Base-by-base conservation (phyloP, 2,329 filamentous ascomycete genomes). In the Trichoderma aggressivum region DNA sequence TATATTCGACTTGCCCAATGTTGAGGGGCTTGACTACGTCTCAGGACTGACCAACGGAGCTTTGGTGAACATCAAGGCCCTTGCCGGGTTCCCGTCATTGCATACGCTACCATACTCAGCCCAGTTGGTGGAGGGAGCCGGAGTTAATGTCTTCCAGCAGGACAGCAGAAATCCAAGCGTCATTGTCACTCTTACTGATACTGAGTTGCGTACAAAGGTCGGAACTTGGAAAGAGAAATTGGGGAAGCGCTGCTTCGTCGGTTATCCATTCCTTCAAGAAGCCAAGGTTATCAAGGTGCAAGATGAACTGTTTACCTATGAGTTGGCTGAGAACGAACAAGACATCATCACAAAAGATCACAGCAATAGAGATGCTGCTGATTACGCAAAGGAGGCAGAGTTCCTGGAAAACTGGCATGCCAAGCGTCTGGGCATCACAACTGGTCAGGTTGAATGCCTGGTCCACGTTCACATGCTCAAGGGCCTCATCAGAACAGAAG, bases 131-230 rank as follows among this genome's bases (percentile, higher is more conserved):
- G 80, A 82, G 61, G 93, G 91, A 10, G 97, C 97, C 75, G 94
- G 94, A 3, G 93, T 99, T 73, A 96, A 91, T 74, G 94, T 99
- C 39, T 99, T 99, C 84, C 94, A 97, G 79, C 90, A 95, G 76
- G 96, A 98, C 75, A 98, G 94, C 79, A 91, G 94, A 63, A 98
- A 98, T 78, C 94, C 98, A 81, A 99, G 95, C 81, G 94, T 98
- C 90, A 89, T 98, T 28, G 88, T 98, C 70, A 97, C 93, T 2
- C 85, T 99, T 63, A 86, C 90, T 36, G 91, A 93, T 47, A 89
- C 92, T 0, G 93, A 94, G 74, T 82, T 84, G 71, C 90, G 91
- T 43, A 90, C 91, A 61, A 92, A 88, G 74, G 85, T 90, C 26
- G 90, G 92, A 75, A 83, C 88, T 69, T 94, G 94, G 70, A 93